phyloP scores from a whole-genome alignment of 2,329 filamentous ascomycete species.

The Cytospora paraplurivora region DNA sequence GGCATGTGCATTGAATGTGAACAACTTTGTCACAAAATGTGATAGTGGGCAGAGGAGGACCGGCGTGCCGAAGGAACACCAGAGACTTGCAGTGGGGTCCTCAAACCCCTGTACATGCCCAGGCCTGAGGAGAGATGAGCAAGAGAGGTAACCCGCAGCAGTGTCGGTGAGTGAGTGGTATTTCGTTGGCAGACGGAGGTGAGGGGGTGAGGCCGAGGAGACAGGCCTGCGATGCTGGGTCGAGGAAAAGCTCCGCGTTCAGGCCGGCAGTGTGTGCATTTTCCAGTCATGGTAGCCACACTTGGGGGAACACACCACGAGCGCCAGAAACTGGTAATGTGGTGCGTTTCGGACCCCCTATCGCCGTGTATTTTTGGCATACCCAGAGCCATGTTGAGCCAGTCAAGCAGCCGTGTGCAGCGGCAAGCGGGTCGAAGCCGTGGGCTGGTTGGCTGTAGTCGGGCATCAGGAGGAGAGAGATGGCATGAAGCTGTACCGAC shows the following conservation, averaged over 20 bases:
- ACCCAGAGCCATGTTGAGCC: constrained; percentile 22
- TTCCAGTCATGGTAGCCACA: constrained; percentile 18
- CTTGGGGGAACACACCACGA: constrained; percentile 24
- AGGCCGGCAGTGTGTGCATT: constrained; percentile 24
- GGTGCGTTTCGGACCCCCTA: constrained; percentile 19
- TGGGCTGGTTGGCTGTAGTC: constrained; percentile 37
- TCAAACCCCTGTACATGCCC: constrained; percentile 9
- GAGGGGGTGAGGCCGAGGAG: constrained; percentile 10
- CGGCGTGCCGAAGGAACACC: constrained; percentile 24
- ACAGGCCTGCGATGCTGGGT: not conserved
- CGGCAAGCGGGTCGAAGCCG: constrained; percentile 36
- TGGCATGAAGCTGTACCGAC: constrained; percentile 19
- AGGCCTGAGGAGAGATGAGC: constrained; percentile 14
- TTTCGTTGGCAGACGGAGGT: constrained; percentile 7
- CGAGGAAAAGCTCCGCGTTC: constrained; percentile 20
- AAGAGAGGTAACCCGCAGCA: constrained; percentile 21
- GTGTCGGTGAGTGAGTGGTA: constrained; percentile 19
- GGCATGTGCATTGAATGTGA: constrained; percentile 29
- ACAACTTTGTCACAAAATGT: constrained; percentile 29
- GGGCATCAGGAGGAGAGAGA: constrained; percentile 25
- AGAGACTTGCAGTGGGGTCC: constrained; percentile 23
- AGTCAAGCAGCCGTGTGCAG: constrained; percentile 26
- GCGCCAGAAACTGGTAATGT: constrained; percentile 19
- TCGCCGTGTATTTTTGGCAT: constrained; percentile 35
- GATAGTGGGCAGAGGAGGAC: constrained; percentile 26